Conservation (phyloP, 208 protist genomes). For the Trypanosoma scelopori region DNA sequence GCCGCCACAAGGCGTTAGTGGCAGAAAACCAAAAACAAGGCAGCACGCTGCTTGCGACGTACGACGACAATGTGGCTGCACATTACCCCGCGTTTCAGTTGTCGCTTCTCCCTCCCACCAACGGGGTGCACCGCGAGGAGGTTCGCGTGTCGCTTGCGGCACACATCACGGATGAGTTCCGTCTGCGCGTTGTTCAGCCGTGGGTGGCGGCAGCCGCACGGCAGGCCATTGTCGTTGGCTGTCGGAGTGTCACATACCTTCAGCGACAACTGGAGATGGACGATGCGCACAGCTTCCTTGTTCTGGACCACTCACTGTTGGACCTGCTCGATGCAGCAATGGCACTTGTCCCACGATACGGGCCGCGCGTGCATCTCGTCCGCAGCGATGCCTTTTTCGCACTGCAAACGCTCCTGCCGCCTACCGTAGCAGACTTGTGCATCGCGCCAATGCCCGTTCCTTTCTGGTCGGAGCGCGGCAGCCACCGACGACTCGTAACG, state of each 20-base stretch:
- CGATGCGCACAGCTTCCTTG: slow-evolving; percentile 36
- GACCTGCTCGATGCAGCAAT: slow-evolving; percentile 45
- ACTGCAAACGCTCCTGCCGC: slow-evolving; percentile 48
- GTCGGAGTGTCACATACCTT: slow-evolving; percentile 56
- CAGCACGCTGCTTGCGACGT: slow-evolving; percentile 33
- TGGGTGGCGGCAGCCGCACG: slow-evolving; percentile 31
- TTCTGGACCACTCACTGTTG: slow-evolving; percentile 64
- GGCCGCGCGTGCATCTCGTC: slow-evolving; percentile 55
- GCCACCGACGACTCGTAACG: slow-evolving; percentile 69
- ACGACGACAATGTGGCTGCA: slow-evolving; percentile 33
- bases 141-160: slow-evolving; percentile 37
- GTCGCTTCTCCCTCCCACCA: slow-evolving; percentile 41
- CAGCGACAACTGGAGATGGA: slow-evolving; percentile 44
- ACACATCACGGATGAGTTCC: slow-evolving; percentile 18
- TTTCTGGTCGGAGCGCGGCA: slow-evolving; percentile 56
- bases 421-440: slow-evolving; percentile 48
- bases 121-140: slow-evolving; percentile 39
- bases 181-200: slow-evolving; percentile 13
- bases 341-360: slow-evolving; percentile 26
- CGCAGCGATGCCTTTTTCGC: slow-evolving; percentile 77
- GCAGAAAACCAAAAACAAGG: background rate
- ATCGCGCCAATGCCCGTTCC: slow-evolving; percentile 78
- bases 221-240: slow-evolving; percentile 59
- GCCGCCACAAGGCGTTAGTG: slow-evolving; percentile 2
- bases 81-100: slow-evolving; percentile 63